Base-by-base conservation (phyloP, 179 eudicot species). In the Pouteria campechiana region DNA sequence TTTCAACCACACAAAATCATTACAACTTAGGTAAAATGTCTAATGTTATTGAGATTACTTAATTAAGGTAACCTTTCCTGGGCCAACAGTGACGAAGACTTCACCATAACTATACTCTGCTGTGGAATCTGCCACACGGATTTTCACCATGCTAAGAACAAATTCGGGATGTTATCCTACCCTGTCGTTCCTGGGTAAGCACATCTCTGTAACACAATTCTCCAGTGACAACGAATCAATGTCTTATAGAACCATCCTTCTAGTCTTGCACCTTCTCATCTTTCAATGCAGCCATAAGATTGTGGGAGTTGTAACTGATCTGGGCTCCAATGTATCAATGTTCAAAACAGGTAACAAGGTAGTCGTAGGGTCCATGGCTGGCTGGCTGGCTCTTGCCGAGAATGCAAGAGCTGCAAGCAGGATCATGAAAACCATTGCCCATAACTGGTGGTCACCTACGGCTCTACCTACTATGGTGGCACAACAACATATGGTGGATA, bases 81-180 rank as follows among this genome's bases (percentile, higher is more conserved):
- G 47, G 84, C 68, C 46, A 85, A 78, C 44, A 84, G 87, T 2
- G 39, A 56, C 1, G 54, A 85, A 17, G 95, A 85, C 50, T 83
- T 85, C 2, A 65, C 81, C 1, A 59, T 81, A 24, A 53, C 78
- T 44, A 66, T 85, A 53, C 51, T 70, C 56, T 85, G 65, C 54
- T 85, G 95, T 36, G 95, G 95, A 19, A 61, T 85, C 9, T 85
- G 95, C 44, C 92, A 85, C 57, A 78, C 95, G 2, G 95, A 85
- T 53, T 40, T 81, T 28, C 81, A 73, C 56, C 47, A 57, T 46
- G 54, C 48, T 47, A 78, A 58, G 53, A 78, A 85, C 22, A 87
- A 81, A 0, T 85, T 87, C 87, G 87, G 87, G 16, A 68, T 62
- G 60, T 75, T 81, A 7, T 55, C 44, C 53, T 85, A 85, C 39